Evolutionary conservation across 169 alveolate genomes (phyloP).

Genomic region (Cardiosporidium cionae): DNA sequence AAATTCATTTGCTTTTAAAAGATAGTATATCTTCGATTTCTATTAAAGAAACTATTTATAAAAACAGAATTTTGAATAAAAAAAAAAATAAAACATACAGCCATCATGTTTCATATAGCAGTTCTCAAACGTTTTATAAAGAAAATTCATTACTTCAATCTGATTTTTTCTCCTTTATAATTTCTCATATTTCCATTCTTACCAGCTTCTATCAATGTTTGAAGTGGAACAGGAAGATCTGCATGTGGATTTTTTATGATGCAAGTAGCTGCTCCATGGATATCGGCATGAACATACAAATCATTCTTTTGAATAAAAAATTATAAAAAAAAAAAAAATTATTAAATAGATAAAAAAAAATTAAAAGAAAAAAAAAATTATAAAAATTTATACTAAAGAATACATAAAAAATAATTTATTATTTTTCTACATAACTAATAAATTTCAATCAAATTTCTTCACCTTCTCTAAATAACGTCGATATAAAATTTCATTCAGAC

Average conservation of each 20-base stretch:
- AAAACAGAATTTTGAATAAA: too few relatives aligned
- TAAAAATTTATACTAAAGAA: background rate
- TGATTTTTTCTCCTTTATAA: too few relatives aligned
- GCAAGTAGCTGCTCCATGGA: slow-evolving; percentile 95
- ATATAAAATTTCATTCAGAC: slow-evolving; percentile 87
- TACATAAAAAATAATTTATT: background rate
- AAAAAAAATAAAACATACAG: too few relatives aligned
- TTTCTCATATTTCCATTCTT: slow-evolving; percentile 4
- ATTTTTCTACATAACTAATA: too few relatives aligned
- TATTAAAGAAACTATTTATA: too few relatives aligned
- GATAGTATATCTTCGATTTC: too few relatives aligned
- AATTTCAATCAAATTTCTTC: too few relatives aligned
- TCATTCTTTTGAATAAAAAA: slow-evolving; percentile 54
- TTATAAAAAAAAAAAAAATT: slow-evolving; percentile 7
- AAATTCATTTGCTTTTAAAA: too few relatives aligned
- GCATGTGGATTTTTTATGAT: slow-evolving; percentile 82
- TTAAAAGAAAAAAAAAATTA: background rate
- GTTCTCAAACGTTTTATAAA: background rate
- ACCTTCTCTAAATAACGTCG: slow-evolving; percentile 84
- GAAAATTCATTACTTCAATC: background rate
- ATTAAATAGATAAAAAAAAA: background rate
- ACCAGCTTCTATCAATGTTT: slow-evolving; percentile 70
- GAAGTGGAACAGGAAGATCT: slow-evolving; percentile 49
- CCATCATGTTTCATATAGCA: background rate
- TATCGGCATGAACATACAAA: slow-evolving; percentile 91